phyloP scores from a whole-genome alignment of 805 yeast species.

The Teunomyces lycoperdinae region DNA sequence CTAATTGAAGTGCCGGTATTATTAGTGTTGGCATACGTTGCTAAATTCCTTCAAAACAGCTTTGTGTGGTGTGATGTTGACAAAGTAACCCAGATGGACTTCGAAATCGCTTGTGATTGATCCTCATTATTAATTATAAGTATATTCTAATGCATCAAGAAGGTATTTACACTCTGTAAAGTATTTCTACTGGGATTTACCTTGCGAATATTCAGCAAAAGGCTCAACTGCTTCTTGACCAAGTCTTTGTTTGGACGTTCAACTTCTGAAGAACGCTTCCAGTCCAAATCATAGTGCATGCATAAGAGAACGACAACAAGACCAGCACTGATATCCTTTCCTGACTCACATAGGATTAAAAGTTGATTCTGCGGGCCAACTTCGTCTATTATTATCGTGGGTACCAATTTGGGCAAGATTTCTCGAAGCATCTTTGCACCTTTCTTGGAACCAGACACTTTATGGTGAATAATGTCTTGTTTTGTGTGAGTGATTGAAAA shows the following conservation, averaged over 20 bases:
- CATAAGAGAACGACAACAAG: constrained; percentile 54
- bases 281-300: constrained; percentile 39
- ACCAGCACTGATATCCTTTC: constrained; percentile 65
- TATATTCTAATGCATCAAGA: constrained; percentile 31
- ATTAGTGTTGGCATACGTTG: constrained; percentile 34
- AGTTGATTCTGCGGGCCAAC: constrained; percentile 11
- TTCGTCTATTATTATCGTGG: constrained; percentile 10
- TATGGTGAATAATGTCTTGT: constrained; percentile 10
- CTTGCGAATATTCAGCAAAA: constrained; percentile 44
- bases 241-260: constrained; percentile 41
- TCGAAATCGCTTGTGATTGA: neutral
- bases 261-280: constrained; percentile 24
- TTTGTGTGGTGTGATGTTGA: constrained; percentile 26
- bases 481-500: constrained; percentile 12
- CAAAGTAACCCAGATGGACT: neutral
- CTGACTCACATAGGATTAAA: constrained; percentile 59
- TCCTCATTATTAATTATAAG: neutral
- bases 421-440: constrained; percentile 62
- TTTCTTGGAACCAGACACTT: constrained; percentile 47
- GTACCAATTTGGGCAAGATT: constrained; percentile 43
- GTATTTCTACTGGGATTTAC: constrained; percentile 79
- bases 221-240: constrained; percentile 55
- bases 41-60: constrained; percentile 28
- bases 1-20: constrained; percentile 57
- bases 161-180: constrained; percentile 65